A percentile compares a stretch with the other conserved stretches of the same genome.
Conservation (phyloP, 305 asterid species). For the Fraxinus velutina region DNA sequence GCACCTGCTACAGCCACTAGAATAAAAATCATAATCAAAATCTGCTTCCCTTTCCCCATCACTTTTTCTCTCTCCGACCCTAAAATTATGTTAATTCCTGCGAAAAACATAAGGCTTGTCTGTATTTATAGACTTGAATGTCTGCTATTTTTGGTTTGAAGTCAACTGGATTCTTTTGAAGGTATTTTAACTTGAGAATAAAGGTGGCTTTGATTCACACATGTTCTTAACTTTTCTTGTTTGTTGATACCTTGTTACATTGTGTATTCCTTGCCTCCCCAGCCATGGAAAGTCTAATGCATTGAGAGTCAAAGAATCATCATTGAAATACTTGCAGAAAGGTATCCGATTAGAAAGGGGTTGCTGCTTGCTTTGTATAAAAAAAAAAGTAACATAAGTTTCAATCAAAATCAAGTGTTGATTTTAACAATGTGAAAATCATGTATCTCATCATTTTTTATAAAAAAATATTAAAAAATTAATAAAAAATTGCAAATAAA, state of each 20-base stretch:
- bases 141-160: background rate
- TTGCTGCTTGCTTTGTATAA: background rate
- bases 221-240: slow-evolving; percentile 45
- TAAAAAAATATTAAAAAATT: too few relatives aligned
- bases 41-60: slow-evolving; percentile 32
- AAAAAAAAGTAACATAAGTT: too few relatives aligned
- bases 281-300: background rate
- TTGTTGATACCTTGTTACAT: slow-evolving; percentile 1
- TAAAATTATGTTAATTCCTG: background rate
- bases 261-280: slow-evolving; percentile 22
- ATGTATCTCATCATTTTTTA: too few relatives aligned
- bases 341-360: background rate
- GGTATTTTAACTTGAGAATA: slow-evolving; percentile 35
- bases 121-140: slow-evolving; percentile 10
- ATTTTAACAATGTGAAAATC: too few relatives aligned
- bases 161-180: slow-evolving; percentile 32
- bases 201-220: slow-evolving; percentile 29
- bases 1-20: slow-evolving; percentile 37
- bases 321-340: background rate
- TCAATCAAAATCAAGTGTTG: too few relatives aligned
- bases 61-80: slow-evolving; percentile 15
- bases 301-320: background rate
- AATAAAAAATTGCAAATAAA: too few relatives aligned
- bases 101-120: slow-evolving; percentile 12
- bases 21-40: slow-evolving; percentile 34